Percentiles rank a stretch among this genome's conserved stretches.
These are phyloP conservation scores for Tolypocladium inflatum DNA, from an alignment of 2,329 filamentous ascomycete genomes.

Conservation along the genomic window DNA sequence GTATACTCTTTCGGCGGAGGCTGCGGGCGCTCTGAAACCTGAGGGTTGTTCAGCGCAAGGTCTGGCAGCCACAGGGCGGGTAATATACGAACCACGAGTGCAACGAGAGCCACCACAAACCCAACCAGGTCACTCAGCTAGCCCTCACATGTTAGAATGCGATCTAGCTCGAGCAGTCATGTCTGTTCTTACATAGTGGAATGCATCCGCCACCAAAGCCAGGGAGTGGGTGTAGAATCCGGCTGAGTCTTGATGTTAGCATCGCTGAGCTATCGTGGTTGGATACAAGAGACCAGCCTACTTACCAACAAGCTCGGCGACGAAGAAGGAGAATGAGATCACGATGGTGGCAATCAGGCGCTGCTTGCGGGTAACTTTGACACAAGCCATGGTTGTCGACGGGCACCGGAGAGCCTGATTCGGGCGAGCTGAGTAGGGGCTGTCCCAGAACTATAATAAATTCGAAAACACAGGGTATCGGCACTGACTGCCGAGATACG, in stretches of 20 bases:
- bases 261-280: background rate
- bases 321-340: slow-evolving; percentile 41
- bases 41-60: background rate
- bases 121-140: slow-evolving; percentile 63
- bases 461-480: background rate
- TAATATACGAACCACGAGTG: slow-evolving; percentile 44
- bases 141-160: background rate
- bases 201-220: slow-evolving; percentile 66
- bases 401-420: background rate
- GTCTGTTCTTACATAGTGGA: slow-evolving; percentile 52
- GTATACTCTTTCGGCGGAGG: slow-evolving; percentile 41
- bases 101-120: slow-evolving; percentile 56
- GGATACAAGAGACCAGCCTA: background rate
- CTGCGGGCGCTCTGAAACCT: slow-evolving; percentile 46
- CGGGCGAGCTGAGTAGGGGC: background rate
- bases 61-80: too few relatives aligned
- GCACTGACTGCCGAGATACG: background rate
- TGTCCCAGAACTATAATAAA: background rate
- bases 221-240: slow-evolving; percentile 64
- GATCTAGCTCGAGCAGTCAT: background rate
- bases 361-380: slow-evolving; percentile 25
- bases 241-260: slow-evolving; percentile 25
- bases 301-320: slow-evolving; percentile 39
- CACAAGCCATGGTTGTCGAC: slow-evolving; percentile 7
- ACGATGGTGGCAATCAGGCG: slow-evolving; percentile 36